Evolutionary conservation across 805 yeast species (phyloP).

Genomic region (Pichia sporocuriosa): DNA sequence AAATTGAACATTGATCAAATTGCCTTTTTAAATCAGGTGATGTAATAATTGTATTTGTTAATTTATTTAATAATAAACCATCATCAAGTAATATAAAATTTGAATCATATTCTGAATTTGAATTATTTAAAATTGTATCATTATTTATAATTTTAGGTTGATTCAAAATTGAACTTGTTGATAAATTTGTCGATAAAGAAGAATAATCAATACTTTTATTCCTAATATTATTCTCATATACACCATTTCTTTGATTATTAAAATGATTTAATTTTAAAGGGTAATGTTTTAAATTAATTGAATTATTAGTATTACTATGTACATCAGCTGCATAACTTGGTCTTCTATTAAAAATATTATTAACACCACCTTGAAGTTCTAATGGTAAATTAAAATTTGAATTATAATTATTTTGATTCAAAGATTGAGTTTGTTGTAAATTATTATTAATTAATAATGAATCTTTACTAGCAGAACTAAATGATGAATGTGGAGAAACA

Average conservation of each 20-base stretch:
- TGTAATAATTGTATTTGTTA: constrained; percentile 44
- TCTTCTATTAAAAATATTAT: constrained; percentile 58
- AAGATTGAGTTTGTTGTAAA: constrained; percentile 6
- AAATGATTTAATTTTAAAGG: not conserved
- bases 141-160: not conserved
- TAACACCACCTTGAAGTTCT: constrained; percentile 60
- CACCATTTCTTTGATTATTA: constrained; percentile 6
- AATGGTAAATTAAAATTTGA: constrained; percentile 42
- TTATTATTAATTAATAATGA: constrained; percentile 17
- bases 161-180: not conserved
- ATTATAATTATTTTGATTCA: constrained; percentile 1
- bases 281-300: not conserved
- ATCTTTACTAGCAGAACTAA: constrained; percentile 26
- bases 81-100: constrained; percentile 42
- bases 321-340: constrained; percentile 71
- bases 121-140: not conserved
- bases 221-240: constrained; percentile 9
- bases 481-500: constrained; percentile 26
- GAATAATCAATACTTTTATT: constrained; percentile 13
- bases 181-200: not conserved
- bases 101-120: constrained; percentile 12
- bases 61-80: constrained; percentile 52
- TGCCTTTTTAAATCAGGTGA: constrained; percentile 48
- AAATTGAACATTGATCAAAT: constrained; percentile 43
- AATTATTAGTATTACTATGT: constrained; percentile 28